Evolutionary conservation across 371 early-diverging fungal species (phyloP).

Genomic region (Apophysomyces elegans): DNA sequence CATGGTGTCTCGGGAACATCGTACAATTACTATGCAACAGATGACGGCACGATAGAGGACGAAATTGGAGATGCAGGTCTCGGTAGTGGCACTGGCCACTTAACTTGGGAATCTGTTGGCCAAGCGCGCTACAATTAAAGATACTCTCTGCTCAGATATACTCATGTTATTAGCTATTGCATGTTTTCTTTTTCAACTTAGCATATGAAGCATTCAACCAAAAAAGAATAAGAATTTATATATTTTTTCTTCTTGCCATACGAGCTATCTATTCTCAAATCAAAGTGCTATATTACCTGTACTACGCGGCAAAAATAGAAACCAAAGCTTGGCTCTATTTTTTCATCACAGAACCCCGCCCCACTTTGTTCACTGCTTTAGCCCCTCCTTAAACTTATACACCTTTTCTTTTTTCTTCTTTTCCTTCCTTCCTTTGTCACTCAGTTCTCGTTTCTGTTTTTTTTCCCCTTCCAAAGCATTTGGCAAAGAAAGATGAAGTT

Average conservation of each 20-base stretch:
- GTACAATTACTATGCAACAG: not conserved
- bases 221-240: too few species aligned
- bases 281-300: slow-evolving; percentile 2
- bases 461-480: too few species aligned
- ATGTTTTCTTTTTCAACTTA: too few species aligned
- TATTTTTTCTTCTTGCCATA: not conserved
- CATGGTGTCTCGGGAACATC: not conserved
- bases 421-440: slow-evolving; percentile 4
- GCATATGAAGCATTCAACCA: too few species aligned
- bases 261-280: not conserved
- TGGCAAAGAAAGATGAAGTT: slow-evolving; percentile 34
- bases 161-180: too few species aligned
- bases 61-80: slow-evolving; percentile 1
- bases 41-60: slow-evolving; percentile 3
- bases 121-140: not conserved
- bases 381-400: slow-evolving; percentile 12
- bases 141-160: too few species aligned
- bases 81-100: not conserved
- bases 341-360: slow-evolving; percentile 2
- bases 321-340: slow-evolving; percentile 11
- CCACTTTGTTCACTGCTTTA: slow-evolving; percentile 9
- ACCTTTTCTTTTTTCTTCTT: slow-evolving; percentile 11
- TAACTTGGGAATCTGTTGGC: slow-evolving; percentile 5
- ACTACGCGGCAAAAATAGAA: slow-evolving; percentile 3
- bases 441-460: not conserved